phyloP scores from a whole-genome alignment of 352 stramenopile genomes.

The Globisporangium cylindrosporum region DNA sequence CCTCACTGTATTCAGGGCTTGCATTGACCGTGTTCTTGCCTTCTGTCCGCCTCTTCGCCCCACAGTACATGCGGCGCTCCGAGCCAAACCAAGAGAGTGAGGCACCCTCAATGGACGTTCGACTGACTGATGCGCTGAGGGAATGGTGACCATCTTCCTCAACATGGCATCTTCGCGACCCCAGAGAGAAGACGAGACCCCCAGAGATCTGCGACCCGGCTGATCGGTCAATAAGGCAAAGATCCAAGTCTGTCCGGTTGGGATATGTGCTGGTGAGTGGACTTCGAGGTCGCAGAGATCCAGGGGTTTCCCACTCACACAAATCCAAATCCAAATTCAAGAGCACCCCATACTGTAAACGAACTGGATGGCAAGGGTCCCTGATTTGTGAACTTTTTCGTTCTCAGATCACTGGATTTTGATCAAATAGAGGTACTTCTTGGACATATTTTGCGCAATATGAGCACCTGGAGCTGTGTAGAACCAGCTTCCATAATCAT shows the following conservation, averaged over 20 bases:
- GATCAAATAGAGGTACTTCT: background rate
- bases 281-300: background rate
- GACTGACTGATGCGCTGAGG: background rate
- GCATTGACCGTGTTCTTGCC: background rate
- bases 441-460: background rate
- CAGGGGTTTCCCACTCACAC: background rate
- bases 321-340: background rate
- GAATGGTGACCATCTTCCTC: background rate
- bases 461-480: background rate
- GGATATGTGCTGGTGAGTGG: background rate
- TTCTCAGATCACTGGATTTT: background rate
- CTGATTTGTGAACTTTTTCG: background rate
- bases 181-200: background rate
- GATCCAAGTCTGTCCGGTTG: background rate
- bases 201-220: background rate
- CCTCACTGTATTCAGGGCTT: background rate
- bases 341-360: background rate
- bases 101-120: background rate
- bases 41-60: background rate
- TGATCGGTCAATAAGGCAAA: background rate
- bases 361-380: background rate
- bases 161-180: background rate
- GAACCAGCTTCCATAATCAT: background rate
- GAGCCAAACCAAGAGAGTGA: background rate
- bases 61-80: background rate